A percentile compares a stretch with the other conserved stretches of the same genome.
These are phyloP conservation scores for Sporothrix brasiliensis DNA, from an alignment of 2,329 filamentous ascomycete genomes.

Conservation along the genomic window DNA sequence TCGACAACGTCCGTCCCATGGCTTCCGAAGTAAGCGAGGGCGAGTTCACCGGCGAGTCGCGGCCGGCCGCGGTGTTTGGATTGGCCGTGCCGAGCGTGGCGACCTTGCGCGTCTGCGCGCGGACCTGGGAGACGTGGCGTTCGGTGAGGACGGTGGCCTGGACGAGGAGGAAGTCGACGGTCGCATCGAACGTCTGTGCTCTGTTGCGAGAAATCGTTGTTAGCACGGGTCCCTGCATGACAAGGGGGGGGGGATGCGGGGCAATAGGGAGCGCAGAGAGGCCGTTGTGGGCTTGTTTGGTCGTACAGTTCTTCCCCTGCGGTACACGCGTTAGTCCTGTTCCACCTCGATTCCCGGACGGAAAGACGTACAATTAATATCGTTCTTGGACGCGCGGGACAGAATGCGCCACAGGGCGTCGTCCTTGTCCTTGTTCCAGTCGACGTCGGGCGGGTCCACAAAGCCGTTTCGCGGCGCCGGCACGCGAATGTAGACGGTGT, in stretches of 20 bases:
- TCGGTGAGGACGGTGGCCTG: conserved; percentile 95
- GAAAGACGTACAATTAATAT: conserved; percentile 75
- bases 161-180: conserved; percentile 84
- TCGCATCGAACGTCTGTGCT: conserved; percentile 78
- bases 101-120: conserved; percentile 83
- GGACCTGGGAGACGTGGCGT: conserved; percentile 83
- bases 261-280: too few species aligned
- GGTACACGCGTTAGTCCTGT: not conserved
- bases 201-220: conserved; percentile 45
- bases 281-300: not conserved
- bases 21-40: conserved; percentile 54
- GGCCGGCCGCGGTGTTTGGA: conserved; percentile 41
- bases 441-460: conserved; percentile 83
- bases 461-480: conserved; percentile 87
- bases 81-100: conserved; percentile 50
- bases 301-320: conserved; percentile 70
- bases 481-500: conserved; percentile 84
- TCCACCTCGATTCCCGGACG: too few species aligned
- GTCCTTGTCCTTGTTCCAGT: conserved; percentile 88
- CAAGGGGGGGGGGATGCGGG: too few species aligned
- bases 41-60: conserved; percentile 59
- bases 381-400: conserved; percentile 76
- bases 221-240: too few species aligned
- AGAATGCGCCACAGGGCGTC: conserved; percentile 87
- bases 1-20: conserved; percentile 57